Base-by-base conservation (phyloP, 345 rosid genomes). In the Dipteronia sinensis region DNA sequence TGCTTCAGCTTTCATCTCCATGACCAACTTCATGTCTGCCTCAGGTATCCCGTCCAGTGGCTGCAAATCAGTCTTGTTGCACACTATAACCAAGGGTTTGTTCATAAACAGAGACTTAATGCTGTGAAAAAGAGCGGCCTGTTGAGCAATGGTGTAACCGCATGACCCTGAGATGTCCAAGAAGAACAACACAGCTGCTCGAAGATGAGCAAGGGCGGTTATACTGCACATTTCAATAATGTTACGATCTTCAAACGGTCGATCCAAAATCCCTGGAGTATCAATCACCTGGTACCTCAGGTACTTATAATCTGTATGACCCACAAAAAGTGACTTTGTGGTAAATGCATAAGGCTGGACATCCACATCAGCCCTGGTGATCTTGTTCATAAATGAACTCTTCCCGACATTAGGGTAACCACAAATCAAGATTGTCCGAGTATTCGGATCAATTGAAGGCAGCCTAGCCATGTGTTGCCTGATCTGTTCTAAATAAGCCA, bases 341-440 rank as follows among this genome's bases (percentile, higher is more conserved):
- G 99, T 87, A 83, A 95, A 93, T 16, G 97, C 94, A 84, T 93
- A 93, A 13, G 98, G 97, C 76, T 93, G 97, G 61, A 91, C 97
- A 80, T 93, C 98, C 73, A 93, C 98, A 82, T 93, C 91, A 38
- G 99, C 98, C 83, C 95, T 87, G 0, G 98, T 93, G 77, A 95
- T 91, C 77, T 91, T 93, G 86, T 92, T 95, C 80, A 93, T 95
- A 65, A 92, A 93, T 6, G 97, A 93, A 79, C 97, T 93, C 91
- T 92, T 91, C 8, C 98, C 98, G n/a, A 93, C 99, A 84, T 93
- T 93, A n/a, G 97, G 97, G 64, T 92, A 93, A 11, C 98, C 97
- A 79, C 96, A 93, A 51, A 91, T 93, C 87, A 93, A 80, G 73
- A 93, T 83, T 22, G 97, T 90, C 16, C 94, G 81, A 13, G 93